Base-by-base conservation (phyloP, 2,329 filamentous ascomycete species). In the Alternaria ethzedia region DNA sequence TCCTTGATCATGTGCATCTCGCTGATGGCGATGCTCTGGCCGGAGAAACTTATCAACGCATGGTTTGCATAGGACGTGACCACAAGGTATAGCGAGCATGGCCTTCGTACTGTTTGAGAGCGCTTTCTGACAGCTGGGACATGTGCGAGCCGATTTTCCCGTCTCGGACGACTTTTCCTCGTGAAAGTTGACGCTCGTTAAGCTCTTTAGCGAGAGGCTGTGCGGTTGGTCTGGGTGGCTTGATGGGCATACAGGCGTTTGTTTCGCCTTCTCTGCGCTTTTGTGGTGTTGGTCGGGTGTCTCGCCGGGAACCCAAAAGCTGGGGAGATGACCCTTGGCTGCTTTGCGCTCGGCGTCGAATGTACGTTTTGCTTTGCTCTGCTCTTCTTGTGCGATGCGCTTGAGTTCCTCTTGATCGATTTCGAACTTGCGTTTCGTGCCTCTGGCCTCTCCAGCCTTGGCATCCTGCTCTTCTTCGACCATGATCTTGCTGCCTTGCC, bases 251-350 rank as follows among this genome's bases (percentile, higher is more conserved):
- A 91, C 83, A 0, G 94, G 93, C 6, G 85, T 84, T 25, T 86
- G 82, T 75, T 96, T 96, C 54, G 82, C 77, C 57, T 78, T 61
- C 67, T 74, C 69, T 3, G 68, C 63, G 49, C 72, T 82, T 50
- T 87, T 87, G 41, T 85, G 86, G 59, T 81, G 76, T 15, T 74
- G 61, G 0, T 85, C 85, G 1, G 93, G 93, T 0, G 92, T 96
- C 61, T 95, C 87, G 0, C 91, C 92, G 0, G 94, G 95, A 1
- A 95, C 91, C 96, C 95, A 98, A 82, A 98, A 98, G 0, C 93
- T 96, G 0, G 93, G 92, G 0, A 97, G 82, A 15, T 86, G 86
- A 1, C 88, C 86, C 79, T 91, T 92, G 9, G 86, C 84, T 75
- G 89, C 80, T 57, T 77, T 78, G 75, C 90, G 92, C 78, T 96